Evolutionary conservation across 495 filamentous ascomycete genomes (phyloP), one percentile per base, ranked within the genome.

Genomic region (Durotheca rogersii): DNA sequence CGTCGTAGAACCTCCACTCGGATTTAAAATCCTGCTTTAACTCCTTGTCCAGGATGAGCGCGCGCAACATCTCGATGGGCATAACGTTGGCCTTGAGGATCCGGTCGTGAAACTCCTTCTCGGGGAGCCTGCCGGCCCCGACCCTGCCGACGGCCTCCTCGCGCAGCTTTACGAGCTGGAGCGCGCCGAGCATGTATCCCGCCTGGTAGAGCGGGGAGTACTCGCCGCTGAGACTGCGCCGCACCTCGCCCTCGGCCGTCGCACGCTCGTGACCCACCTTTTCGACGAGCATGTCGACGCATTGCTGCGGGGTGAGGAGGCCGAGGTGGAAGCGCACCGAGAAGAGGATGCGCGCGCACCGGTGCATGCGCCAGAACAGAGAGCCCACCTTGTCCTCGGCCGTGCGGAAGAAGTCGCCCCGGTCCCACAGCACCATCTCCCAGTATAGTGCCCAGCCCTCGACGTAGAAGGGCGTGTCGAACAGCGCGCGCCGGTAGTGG

Each of bases 401-500:
- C n/a, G 67, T 62, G 10, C 62, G 63, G 38, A 67, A 61, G 55
- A 76, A 73, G 48, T 70, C 67, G 12, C 62, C 67, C 10, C 61
- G 52, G 30, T 67, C 41, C 73, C 64, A 77, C 37, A 72, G 67
- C 39, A 71, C 61, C 65, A 78, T 70, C 60, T 80, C 77, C 76
- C 74, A 78, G 51, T 81, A 80, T 30, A 79, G 61, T 3, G 74
- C 69, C 76, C 76, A 79, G 29, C 76, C 77, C 62, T 81, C 77
- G 16, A 77, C 70, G 65, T 65, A 78, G 53, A 80, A 81, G 1
- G 75, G 76, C 0, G 75, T 81, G 34, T 67, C 63, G 53, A 79
- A 79, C 1, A 78, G 44, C 14, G 55, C 48, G 14, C 56, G 50
- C 9, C 76, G 71, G 56, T 81, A 74, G 4, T 73, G 67, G 39